Base-by-base conservation (phyloP, 371 early-diverging fungal genomes). In the Mortierella sp. region DNA sequence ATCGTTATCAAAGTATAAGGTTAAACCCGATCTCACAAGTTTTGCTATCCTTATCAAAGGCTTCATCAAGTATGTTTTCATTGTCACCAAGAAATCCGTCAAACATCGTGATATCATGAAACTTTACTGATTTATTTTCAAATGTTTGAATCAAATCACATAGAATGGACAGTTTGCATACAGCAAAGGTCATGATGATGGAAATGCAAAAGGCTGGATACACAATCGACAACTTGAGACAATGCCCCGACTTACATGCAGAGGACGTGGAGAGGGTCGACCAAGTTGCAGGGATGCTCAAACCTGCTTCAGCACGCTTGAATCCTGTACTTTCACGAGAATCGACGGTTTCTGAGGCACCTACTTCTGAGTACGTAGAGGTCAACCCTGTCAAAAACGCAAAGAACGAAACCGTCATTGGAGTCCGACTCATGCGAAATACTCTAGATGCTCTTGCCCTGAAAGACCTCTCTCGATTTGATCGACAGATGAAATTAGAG, bases 401-500 rank as follows among this genome's bases (percentile, higher is more conserved):
- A 40, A 87, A 96, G n/a, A 76, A 86, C 55, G 87, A 80, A 49
- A 66, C 75, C 22, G 84, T 84, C 17, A 57, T 91, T 7, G 98
- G 98, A 42, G 93, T 97, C 28, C 76, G 85, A 15, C 89, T 97
- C 58, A 85, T 98, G 37, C 89, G 90, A 60, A 85, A 87, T n/a
- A 91, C 94, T 42, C 86, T 96, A 28, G 78, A 86, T 49, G 87
- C 92, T 0, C 82, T 95, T 28, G 74, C 72, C 9, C 51, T 82
- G 3, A 84, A 85, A 31, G 82, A 87, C n/a, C 84, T 91, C 61
- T 86, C 89, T 35, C 88, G 89, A 32, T 92, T 91, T 72, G 92
- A 94, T 37, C 88, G 91, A 61, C 97, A 98, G 81, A 64, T 92
- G n/a, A 88, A 89, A 64, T 82, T 98, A 8, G 97, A 98, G 83